Conservation (phyloP, 345 rosid species). For the Brassica carinata region DNA sequence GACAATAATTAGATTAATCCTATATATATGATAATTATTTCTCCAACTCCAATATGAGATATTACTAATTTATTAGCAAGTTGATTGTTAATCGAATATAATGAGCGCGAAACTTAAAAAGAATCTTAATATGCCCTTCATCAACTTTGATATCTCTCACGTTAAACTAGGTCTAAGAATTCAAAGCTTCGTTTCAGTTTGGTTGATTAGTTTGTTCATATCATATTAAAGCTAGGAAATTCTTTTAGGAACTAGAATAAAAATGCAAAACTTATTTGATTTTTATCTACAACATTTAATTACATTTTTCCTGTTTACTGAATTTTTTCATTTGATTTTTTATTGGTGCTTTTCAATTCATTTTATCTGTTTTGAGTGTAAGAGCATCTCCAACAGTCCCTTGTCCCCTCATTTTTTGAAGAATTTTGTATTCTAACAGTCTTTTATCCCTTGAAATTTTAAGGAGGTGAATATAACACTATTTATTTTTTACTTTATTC, state of each 20-base stretch:
- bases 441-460: no score
- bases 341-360: neutral
- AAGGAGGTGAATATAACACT: no score
- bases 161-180: no score
- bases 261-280: neutral
- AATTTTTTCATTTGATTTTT: neutral
- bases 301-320: neutral
- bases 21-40: neutral
- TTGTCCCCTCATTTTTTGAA: no score
- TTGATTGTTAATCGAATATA: neutral
- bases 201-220: no score
- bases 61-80: neutral
- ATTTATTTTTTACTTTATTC: no score
- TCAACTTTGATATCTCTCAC: no score
- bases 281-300: neutral
- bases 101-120: neutral
- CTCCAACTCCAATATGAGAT: neutral
- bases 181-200: no score
- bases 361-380: neutral
- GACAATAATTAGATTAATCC: neutral
- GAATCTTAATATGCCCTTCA: neutral
- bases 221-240: neutral
- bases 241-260: neutral
- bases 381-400: no score
- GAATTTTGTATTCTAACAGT: no score